These are phyloP conservation scores for Fraxinus xanthoxyloides DNA, from an alignment of 305 asterid genomes.

Conservation along the genomic window DNA sequence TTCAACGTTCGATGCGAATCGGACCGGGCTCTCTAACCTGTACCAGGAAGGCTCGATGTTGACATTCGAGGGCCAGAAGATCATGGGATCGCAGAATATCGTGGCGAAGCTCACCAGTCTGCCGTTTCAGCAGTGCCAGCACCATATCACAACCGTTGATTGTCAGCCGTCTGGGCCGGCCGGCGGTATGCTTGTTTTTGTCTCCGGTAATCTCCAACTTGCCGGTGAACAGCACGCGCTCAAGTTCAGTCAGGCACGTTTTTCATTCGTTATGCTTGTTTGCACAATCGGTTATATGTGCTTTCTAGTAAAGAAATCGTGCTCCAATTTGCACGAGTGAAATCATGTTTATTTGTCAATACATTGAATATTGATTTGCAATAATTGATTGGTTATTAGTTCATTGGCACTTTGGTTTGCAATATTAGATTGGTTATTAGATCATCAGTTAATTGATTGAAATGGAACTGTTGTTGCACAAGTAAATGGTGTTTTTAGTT, in stretches of 20 bases:
- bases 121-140: slow-evolving; percentile 23
- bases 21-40: slow-evolving; percentile 8
- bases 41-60: slow-evolving; percentile 19
- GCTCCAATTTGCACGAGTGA: not conserved
- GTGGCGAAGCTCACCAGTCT: slow-evolving; percentile 15
- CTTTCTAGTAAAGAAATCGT: not conserved
- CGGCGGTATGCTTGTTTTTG: not conserved
- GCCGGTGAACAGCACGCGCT: not conserved
- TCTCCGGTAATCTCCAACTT: not conserved
- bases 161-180: not conserved
- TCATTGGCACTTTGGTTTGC: not conserved
- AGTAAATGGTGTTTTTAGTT: not conserved
- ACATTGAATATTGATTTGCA: not conserved
- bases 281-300: not conserved
- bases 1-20: slow-evolving; percentile 21
- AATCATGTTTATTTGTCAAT: not conserved
- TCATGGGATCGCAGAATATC: slow-evolving; percentile 9
- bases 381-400: not conserved
- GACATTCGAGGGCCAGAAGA: slow-evolving; percentile 19
- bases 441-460: not conserved
- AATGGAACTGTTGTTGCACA: not conserved
- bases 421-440: not conserved
- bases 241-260: not conserved
- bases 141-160: slow-evolving; percentile 6
- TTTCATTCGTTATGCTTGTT: not conserved